phyloP scores from a whole-genome alignment of 306 rosid species.

The Crotalaria pallida region DNA sequence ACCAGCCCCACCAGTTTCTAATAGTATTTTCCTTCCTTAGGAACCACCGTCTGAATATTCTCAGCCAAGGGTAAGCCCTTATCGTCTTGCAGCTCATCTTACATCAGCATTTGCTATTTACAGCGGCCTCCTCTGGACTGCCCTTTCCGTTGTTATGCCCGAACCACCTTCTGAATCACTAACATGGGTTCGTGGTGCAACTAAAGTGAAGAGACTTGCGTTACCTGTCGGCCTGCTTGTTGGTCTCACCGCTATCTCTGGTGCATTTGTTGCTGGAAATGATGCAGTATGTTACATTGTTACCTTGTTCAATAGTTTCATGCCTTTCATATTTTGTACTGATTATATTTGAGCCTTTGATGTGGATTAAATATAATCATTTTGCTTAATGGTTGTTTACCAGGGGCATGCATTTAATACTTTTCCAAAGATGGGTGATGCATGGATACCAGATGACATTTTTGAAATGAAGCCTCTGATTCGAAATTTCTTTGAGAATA shows the following conservation, averaged over 20 bases:
- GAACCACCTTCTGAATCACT: constrained; percentile 85
- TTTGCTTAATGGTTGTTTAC: constrained; percentile 21
- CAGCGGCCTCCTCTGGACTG: constrained; percentile 88
- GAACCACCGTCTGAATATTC: constrained; percentile 80
- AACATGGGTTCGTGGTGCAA: constrained; percentile 80
- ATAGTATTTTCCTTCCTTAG: constrained; percentile 35
- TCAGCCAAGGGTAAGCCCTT: constrained; percentile 95
- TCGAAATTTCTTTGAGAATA: constrained; percentile 90
- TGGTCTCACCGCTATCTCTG: constrained; percentile 80
- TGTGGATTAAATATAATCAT: background rate
- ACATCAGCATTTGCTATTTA: constrained; percentile 92
- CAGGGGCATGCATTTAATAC: constrained; percentile 89
- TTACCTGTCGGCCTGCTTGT: constrained; percentile 75
- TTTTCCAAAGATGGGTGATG: constrained; percentile 87
- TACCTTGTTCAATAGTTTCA: background rate
- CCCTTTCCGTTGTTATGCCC: constrained; percentile 85
- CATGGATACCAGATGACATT: constrained; percentile 72
- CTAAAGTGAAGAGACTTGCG: constrained; percentile 71
- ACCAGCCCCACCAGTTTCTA: background rate
- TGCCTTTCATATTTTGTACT: constrained; percentile 1
- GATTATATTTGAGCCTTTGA: background rate
- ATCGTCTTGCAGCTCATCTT: constrained; percentile 95
- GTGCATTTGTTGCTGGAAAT: constrained; percentile 95
- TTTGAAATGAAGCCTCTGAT: constrained; percentile 70
- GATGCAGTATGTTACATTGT: constrained; percentile 62